A percentile compares a stretch with the other conserved stretches of the same genome.
These are phyloP conservation scores for Phlebiopsis flavidoalba DNA, from an alignment of 768 basidiomycete genomes.

Conservation along the genomic window DNA sequence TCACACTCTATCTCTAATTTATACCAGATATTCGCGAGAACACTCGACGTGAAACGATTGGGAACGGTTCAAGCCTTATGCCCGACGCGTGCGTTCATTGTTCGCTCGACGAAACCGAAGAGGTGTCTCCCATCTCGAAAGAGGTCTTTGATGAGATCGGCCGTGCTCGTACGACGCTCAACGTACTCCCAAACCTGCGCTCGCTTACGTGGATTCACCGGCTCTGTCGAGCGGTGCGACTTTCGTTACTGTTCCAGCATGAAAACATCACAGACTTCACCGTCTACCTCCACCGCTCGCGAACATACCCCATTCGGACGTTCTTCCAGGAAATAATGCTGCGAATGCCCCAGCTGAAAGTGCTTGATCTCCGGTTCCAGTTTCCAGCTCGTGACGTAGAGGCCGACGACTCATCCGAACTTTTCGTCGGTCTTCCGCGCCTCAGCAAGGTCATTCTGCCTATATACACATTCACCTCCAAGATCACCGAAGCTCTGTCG, in stretches of 20 bases:
- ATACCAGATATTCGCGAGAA: constrained; percentile 1
- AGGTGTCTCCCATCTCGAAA: not conserved
- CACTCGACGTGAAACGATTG: constrained; percentile 9
- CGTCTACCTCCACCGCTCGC: constrained; percentile 25
- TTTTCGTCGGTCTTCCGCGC: constrained; percentile 37
- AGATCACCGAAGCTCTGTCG: constrained; percentile 42
- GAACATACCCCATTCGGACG: constrained; percentile 24
- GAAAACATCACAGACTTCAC: constrained; percentile 37
- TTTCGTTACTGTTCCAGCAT: constrained; percentile 55
- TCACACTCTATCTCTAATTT: not conserved
- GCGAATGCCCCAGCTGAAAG: constrained; percentile 46
- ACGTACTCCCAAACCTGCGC: constrained; percentile 51
- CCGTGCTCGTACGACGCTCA: constrained; percentile 45
- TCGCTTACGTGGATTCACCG: constrained; percentile 44
- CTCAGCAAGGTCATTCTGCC: constrained; percentile 48
- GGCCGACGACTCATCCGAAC: constrained; percentile 26
- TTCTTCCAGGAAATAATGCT: constrained; percentile 36
- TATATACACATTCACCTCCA: constrained; percentile 43
- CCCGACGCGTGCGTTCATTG: constrained; percentile 19
- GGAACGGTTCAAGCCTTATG: constrained; percentile 9
- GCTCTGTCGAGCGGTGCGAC: constrained; percentile 23
- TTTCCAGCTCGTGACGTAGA: constrained; percentile 40
- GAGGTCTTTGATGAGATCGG: constrained; percentile 49
- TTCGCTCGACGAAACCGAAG: not conserved
- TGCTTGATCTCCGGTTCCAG: constrained; percentile 41